A percentile compares a stretch with the other conserved stretches of the same genome.
Conservation (phyloP, 805 yeast species). For the Lipomyces oligophaga region DNA sequence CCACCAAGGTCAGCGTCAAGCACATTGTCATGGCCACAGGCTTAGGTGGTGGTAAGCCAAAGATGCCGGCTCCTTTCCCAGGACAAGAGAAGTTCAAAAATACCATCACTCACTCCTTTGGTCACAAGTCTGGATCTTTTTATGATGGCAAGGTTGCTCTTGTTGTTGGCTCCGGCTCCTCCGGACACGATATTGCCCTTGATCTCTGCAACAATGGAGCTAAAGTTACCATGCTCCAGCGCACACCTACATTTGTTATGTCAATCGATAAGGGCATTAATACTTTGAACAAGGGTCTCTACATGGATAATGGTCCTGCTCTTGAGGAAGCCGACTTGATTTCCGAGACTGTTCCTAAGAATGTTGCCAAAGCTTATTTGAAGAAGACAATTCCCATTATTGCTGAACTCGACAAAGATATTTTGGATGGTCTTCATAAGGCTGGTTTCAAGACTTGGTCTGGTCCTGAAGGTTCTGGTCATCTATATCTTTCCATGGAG, state of each 20-base stretch:
- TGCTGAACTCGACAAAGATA: slow-evolving; percentile 6
- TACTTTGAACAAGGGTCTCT: slow-evolving; percentile 35
- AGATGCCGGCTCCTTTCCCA: background rate
- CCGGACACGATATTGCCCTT: slow-evolving; percentile 5
- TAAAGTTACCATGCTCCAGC: slow-evolving; percentile 5
- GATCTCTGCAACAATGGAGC: background rate
- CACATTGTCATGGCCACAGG: slow-evolving; percentile 1
- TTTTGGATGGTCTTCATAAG: background rate
- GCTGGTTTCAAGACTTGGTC: background rate
- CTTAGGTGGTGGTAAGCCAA: slow-evolving; percentile 1
- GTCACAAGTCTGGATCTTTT: background rate
- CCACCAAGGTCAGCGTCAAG: background rate
- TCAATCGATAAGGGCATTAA: slow-evolving; percentile 41
- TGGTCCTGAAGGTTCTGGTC: slow-evolving; percentile 1
- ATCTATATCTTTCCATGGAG: background rate
- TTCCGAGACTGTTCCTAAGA: slow-evolving; percentile 38
- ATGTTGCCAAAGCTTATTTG: slow-evolving; percentile 37
- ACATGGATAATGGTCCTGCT: slow-evolving; percentile 41
- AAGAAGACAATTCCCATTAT: slow-evolving; percentile 39
- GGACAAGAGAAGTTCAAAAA: background rate
- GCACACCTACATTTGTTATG: slow-evolving; percentile 41
- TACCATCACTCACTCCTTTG: background rate
- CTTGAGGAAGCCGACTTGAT: slow-evolving; percentile 41
- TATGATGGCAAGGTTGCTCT: slow-evolving; percentile 3
- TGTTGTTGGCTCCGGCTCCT: slow-evolving; percentile 8